phyloP scores from a whole-genome alignment of 2,329 filamentous ascomycete genomes.

The Colletotrichum orbiculare region DNA sequence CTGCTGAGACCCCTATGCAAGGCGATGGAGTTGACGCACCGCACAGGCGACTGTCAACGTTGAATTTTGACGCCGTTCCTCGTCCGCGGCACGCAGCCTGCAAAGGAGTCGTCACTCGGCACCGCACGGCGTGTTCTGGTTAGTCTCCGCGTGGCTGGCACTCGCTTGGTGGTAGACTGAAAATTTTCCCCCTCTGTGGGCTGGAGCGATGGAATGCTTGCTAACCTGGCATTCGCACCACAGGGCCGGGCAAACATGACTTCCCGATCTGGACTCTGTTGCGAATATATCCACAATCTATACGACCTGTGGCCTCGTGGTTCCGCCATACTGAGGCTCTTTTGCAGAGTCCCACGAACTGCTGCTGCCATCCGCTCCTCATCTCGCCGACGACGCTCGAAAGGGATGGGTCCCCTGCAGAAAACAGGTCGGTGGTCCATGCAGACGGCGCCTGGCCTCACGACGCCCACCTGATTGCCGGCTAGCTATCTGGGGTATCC shows the following conservation, averaged over 20 bases:
- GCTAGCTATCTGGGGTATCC: constrained; percentile 16
- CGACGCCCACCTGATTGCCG: constrained; percentile 16
- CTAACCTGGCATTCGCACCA: no score
- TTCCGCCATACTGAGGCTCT: constrained; percentile 25
- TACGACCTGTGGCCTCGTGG: constrained; percentile 1
- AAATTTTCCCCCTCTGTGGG: constrained; percentile 6
- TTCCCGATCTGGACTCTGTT: constrained; percentile 31
- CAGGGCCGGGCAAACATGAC: constrained; percentile 16
- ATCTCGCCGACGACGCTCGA: background rate
- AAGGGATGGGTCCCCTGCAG: constrained; percentile 27
- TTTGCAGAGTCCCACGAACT: constrained; percentile 8
- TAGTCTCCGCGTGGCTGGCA: constrained; percentile 12
- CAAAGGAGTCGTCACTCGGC: constrained; percentile 11
- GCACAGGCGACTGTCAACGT: constrained; percentile 6
- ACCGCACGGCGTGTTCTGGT: constrained; percentile 11
- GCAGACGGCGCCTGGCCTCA: constrained; percentile 9
- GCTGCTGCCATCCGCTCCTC: constrained; percentile 22
- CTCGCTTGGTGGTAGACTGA: background rate
- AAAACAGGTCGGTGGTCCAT: constrained; percentile 15
- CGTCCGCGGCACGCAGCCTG: constrained; percentile 7
- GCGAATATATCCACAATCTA: constrained; percentile 29
- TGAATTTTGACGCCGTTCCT: constrained; percentile 1
- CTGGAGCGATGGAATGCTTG: constrained; percentile 12
- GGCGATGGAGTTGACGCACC: constrained; percentile 13
- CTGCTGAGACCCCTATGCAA: constrained; percentile 16